A percentile compares a stretch with the other conserved stretches of the same genome.
Evolutionary conservation across 164 flowering plant species (phyloP).

Genomic region (Protea cynaroides): DNA sequence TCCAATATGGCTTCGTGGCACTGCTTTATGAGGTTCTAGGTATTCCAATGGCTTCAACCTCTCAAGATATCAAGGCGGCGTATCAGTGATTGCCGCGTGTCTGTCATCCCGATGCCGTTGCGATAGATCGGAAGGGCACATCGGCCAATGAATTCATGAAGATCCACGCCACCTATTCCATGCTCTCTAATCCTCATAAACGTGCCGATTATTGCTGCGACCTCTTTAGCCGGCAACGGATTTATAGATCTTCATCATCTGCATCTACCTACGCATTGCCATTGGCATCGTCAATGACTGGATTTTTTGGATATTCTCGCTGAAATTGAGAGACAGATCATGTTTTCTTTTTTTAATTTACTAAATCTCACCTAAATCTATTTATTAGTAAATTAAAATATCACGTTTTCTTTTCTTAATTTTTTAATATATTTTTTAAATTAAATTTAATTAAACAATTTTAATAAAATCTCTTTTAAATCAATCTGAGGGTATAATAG

Average conservation of each 20-base stretch:
- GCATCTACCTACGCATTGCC: neutral
- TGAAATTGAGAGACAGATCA: constrained; percentile 44
- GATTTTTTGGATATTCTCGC: constrained; percentile 14
- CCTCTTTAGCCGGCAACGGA: too few relatives aligned
- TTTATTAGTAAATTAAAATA: too few relatives aligned
- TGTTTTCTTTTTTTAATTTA: too few relatives aligned
- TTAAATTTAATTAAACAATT: too few relatives aligned
- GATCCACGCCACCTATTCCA: constrained; percentile 32
- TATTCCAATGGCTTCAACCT: constrained; percentile 40
- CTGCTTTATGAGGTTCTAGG: constrained; percentile 73
- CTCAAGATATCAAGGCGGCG: too few relatives aligned
- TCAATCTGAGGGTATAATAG: too few relatives aligned
- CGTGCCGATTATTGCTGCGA: constrained; percentile 31
- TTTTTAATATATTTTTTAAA: too few relatives aligned
- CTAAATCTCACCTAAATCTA: too few relatives aligned
- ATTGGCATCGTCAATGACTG: neutral
- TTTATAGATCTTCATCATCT: constrained; percentile 3
- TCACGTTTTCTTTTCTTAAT: too few relatives aligned
- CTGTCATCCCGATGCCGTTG: too few relatives aligned
- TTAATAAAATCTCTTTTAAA: too few relatives aligned
- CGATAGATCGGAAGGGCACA: constrained; percentile 13
- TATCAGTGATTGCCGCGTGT: too few relatives aligned
- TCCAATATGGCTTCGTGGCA: constrained; percentile 8
- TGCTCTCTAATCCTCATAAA: constrained; percentile 30
- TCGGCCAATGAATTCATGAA: constrained; percentile 31